phyloP scores from a whole-genome alignment of 352 stramenopile species.

The Phytophthora multivora region DNA sequence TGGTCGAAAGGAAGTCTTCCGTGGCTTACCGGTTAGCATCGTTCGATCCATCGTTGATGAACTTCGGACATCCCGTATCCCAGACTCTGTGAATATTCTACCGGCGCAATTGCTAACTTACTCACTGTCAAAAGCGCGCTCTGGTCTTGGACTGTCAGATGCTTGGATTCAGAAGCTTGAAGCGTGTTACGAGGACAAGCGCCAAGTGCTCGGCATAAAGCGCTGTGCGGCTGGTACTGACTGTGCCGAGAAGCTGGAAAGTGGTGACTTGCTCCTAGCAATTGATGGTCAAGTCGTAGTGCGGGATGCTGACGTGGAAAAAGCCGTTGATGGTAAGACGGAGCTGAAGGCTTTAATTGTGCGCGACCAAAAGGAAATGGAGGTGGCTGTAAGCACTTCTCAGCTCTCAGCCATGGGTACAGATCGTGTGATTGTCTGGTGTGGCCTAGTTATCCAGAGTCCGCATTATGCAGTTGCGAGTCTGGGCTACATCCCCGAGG shows the following conservation, averaged over 20 bases:
- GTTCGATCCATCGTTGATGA: conserved; percentile 70
- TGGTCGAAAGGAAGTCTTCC: conserved; percentile 85
- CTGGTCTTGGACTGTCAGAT: conserved; percentile 83
- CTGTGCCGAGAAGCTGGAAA: conserved; percentile 70
- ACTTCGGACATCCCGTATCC: conserved; percentile 48
- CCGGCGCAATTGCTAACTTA: conserved; percentile 83
- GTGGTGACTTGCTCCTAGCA: conserved; percentile 85
- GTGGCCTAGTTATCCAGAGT: conserved; percentile 90
- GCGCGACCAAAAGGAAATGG: conserved; percentile 74
- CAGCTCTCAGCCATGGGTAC: conserved; percentile 83
- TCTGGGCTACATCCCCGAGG: conserved; percentile 85
- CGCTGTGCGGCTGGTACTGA: conserved; percentile 71
- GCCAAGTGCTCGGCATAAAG: conserved; percentile 89
- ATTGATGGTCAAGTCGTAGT: conserved; percentile 80
- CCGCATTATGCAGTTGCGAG: conserved; percentile 88
- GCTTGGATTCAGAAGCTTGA: conserved; percentile 87
- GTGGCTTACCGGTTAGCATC: conserved; percentile 70
- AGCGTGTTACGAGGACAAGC: conserved; percentile 77
- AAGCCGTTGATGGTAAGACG: conserved; percentile 52
- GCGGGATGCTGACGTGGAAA: conserved; percentile 82
- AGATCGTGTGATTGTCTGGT: conserved; percentile 90
- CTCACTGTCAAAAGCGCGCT: conserved; percentile 85
- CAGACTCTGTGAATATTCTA: conserved; percentile 63
- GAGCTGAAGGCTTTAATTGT: conserved; percentile 72
- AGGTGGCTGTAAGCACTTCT: conserved; percentile 60